Evolutionary conservation across 163 green algal genomes (phyloP).

Genomic region (Scenedesmus sp.): DNA sequence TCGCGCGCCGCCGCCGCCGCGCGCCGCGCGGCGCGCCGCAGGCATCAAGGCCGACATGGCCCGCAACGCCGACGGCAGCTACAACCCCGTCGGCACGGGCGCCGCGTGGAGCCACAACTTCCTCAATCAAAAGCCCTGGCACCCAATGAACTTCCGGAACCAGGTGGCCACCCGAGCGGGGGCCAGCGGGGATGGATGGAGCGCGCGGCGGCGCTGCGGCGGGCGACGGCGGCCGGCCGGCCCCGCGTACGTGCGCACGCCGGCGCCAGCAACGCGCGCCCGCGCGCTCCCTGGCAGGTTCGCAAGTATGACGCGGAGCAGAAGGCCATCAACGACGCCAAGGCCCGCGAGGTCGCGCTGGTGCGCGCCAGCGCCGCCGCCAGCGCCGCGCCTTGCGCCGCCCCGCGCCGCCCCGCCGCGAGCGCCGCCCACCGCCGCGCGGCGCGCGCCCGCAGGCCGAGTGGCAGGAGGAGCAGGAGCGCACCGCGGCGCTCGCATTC

Average conservation of each 20-base stretch:
- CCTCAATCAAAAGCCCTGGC: conserved; percentile 38
- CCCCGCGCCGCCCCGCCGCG: no score
- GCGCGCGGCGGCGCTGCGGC: no score
- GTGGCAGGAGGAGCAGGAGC: conserved; percentile 83
- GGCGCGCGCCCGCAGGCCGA: conserved; percentile 71
- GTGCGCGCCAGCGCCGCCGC: conserved; percentile 48
- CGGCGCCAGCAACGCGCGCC: no score
- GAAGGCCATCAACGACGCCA: conserved; percentile 54
- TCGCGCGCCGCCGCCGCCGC: no score
- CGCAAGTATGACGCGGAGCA: conserved; percentile 72
- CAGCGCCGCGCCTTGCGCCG: no score
- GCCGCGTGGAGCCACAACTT: conserved; percentile 41
- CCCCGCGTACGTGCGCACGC: no score
- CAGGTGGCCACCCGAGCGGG: conserved; percentile 48
- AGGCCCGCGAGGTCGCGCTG: conserved; percentile 58
- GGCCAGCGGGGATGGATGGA: conserved; percentile 48
- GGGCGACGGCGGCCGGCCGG: no score
- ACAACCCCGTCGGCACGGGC: conserved; percentile 37
- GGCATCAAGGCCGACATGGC: conserved; percentile 15
- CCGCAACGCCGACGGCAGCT: conserved; percentile 5
- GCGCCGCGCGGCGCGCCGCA: background rate
- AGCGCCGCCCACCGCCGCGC: no score
- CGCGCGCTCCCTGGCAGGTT: no score
- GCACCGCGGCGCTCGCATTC: conserved; percentile 70
- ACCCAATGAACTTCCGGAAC: conserved; percentile 44